Conservation (phyloP, 2,329 filamentous ascomycete species). For the Juglanconis oblonga region DNA sequence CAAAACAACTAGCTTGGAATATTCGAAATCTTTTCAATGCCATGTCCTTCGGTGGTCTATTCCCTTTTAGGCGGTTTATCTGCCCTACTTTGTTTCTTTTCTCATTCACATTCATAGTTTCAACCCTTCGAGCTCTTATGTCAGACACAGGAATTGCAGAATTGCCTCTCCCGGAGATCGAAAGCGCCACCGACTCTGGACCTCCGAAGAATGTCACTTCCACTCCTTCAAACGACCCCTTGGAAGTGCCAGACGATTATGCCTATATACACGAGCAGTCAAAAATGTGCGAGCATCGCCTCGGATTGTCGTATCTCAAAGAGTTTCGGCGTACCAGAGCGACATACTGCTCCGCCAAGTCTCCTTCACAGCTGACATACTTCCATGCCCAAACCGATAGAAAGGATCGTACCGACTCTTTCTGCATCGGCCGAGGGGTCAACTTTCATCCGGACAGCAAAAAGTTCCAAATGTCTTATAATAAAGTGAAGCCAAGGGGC, state of each 20-base stretch:
- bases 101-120: too few relatives aligned
- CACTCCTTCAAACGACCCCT: neutral
- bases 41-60: too few relatives aligned
- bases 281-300: neutral
- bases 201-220: too few relatives aligned
- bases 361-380: constrained; percentile 6
- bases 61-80: too few relatives aligned
- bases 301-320: neutral
- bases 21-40: too few relatives aligned
- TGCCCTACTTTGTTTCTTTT: too few relatives aligned
- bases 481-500: neutral
- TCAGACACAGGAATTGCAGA: too few relatives aligned
- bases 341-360: constrained; percentile 7
- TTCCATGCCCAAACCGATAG: constrained; percentile 1
- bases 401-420: constrained; percentile 4
- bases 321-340: constrained; percentile 2
- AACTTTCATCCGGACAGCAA: neutral
- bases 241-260: neutral
- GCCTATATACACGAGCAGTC: neutral
- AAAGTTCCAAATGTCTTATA: constrained; percentile 4
- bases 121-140: too few relatives aligned
- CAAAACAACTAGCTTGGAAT: too few relatives aligned
- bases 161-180: too few relatives aligned
- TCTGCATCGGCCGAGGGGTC: constrained; percentile 2
- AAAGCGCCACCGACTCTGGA: too few relatives aligned